Evolutionary conservation across 257 asterid genomes (phyloP).

Genomic region (Nicotiana undulata): DNA sequence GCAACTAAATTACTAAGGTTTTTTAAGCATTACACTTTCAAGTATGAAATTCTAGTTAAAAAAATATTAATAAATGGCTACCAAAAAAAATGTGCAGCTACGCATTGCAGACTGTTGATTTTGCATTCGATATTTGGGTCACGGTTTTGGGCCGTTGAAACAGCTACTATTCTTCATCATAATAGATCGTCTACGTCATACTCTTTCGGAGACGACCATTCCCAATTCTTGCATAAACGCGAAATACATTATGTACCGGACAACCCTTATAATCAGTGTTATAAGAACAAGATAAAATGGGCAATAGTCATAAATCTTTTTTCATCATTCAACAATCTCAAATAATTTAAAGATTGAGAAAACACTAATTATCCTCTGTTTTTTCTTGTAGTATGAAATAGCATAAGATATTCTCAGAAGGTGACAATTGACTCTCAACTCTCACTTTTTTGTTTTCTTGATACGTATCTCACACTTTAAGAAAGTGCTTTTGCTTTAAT

Average conservation of each 20-base stretch:
- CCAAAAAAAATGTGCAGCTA: not conserved
- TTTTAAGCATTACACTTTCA: not conserved
- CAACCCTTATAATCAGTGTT: not conserved
- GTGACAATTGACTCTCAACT: not conserved
- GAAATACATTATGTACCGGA: too few relatives aligned
- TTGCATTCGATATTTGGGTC: not conserved
- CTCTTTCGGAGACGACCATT: too few relatives aligned
- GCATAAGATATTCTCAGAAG: not conserved
- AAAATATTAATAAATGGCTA: not conserved
- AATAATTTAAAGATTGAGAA: not conserved
- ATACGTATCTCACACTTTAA: slow-evolving; percentile 3
- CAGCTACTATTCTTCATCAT: too few relatives aligned
- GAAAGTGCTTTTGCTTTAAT: slow-evolving; percentile 7
- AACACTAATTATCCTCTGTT: not conserved
- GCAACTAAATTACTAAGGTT: too few relatives aligned
- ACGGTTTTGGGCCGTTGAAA: too few relatives aligned
- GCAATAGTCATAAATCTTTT: not conserved
- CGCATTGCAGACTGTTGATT: not conserved
- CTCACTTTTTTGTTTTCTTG: not conserved
- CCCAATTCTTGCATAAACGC: too few relatives aligned
- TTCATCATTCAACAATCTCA: slow-evolving; percentile 7
- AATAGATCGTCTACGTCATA: too few relatives aligned
- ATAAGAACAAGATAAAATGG: not conserved
- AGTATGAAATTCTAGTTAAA: not conserved
- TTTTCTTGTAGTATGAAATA: not conserved